These are phyloP conservation scores for Komagataella kurtzmanii DNA, from an alignment of 805 yeast species.

Conservation along the genomic window DNA sequence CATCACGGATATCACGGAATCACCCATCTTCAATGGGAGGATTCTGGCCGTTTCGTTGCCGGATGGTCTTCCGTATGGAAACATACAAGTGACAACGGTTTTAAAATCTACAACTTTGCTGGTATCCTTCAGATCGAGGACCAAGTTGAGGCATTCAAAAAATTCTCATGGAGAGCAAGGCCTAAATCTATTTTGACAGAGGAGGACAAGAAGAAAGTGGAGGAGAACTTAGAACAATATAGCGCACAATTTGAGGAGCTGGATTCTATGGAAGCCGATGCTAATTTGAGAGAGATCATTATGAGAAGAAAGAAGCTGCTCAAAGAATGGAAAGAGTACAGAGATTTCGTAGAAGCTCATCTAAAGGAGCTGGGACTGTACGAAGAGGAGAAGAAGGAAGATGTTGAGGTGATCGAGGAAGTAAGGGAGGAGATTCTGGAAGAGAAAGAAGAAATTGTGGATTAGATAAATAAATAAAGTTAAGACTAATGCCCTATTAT, in stretches of 20 bases:
- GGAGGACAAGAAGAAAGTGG: conserved; percentile 77
- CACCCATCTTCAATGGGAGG: conserved; percentile 87
- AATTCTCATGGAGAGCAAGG: conserved; percentile 95
- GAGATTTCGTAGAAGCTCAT: conserved; percentile 36
- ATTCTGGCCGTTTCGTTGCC: conserved; percentile 83
- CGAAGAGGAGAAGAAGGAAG: conserved; percentile 32
- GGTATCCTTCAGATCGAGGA: conserved; percentile 73
- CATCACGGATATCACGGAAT: conserved; percentile 60
- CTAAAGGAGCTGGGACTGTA: conserved; percentile 31
- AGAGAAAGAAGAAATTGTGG: conserved; percentile 60
- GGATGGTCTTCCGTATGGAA: conserved; percentile 83
- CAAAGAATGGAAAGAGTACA: conserved; percentile 78
- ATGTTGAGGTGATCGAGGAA: conserved; percentile 48
- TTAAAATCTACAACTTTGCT: conserved; percentile 71
- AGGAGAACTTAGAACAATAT: conserved; percentile 81
- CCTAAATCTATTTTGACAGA: conserved; percentile 67
- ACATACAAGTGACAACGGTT: conserved; percentile 82
- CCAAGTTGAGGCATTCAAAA: conserved; percentile 68
- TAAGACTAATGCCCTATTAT: not conserved
- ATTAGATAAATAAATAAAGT: conserved; percentile 9
- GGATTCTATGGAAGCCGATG: conserved; percentile 92
- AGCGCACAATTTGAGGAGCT: conserved; percentile 86
- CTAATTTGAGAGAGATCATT: conserved; percentile 82
- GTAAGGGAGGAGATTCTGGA: conserved; percentile 62
- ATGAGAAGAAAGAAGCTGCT: conserved; percentile 69